phyloP scores from a whole-genome alignment of 2,329 filamentous ascomycete genomes.

The Colletotrichum sp. region DNA sequence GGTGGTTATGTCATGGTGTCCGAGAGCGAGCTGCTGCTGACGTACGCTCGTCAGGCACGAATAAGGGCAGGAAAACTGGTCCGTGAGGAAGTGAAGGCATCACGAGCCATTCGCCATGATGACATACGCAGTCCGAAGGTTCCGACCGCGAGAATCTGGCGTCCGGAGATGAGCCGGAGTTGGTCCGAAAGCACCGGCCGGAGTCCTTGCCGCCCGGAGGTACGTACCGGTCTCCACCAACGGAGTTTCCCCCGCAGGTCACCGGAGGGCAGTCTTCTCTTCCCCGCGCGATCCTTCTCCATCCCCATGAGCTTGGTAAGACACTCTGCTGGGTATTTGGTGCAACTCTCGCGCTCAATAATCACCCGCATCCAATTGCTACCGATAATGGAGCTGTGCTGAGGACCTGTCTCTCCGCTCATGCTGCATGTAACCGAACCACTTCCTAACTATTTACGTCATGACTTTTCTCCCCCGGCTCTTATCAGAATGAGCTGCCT shows the following conservation, averaged over 20 bases:
- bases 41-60: neutral
- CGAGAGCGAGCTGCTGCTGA: neutral
- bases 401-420: neutral
- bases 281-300: neutral
- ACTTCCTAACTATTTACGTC: neutral
- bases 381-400: neutral
- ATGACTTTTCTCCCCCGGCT: neutral
- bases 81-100: neutral
- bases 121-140: neutral
- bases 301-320: neutral
- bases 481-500: constrained; percentile 16
- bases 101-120: neutral
- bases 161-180: neutral
- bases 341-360: neutral
- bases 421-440: neutral
- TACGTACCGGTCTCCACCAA: neutral
- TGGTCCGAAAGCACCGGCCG: neutral
- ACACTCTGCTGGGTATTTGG: neutral
- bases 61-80: neutral
- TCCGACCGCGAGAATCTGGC: neutral
- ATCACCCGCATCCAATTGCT: neutral
- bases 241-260: neutral
- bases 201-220: neutral
- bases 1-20: neutral
- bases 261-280: neutral